Evolutionary conservation across 73 alveolate genomes (phyloP), one percentile per base, ranked within the genome.

Genomic region (Tetrahymena thermophila): DNA sequence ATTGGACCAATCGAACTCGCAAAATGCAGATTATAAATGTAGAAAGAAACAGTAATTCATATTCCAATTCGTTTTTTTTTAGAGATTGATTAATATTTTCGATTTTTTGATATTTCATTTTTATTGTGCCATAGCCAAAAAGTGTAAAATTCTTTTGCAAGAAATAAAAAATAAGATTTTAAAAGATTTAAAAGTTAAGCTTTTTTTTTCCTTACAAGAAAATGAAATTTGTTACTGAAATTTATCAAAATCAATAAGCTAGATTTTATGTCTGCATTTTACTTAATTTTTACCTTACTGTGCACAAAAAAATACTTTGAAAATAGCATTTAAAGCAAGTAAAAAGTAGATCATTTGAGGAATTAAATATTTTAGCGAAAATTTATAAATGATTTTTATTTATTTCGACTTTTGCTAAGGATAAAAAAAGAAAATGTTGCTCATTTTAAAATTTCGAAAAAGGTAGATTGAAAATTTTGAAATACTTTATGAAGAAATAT

Each of bases 1-100:
- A 35, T 94, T 34, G 83, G 97, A 9, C 97, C 98, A 4, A 96
- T 96, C 56, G 98, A 96, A 38, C 57, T 96, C n/a, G 96, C 96
- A 17, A 96, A 96, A 85, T 96, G 97, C 84, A 96, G 98, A 94
- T 96, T 96, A 19, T 71, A 96, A 56, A 96, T 96, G 94, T 89
- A 96, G 43, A 94, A 71, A 43, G 97, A 96, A 35, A 95, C 44
- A 56, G 89, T 71, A 71, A 71, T 71, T 71, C 0, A 13, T 23
- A 7, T 13, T 71, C 13, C 35, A 71, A 71, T 23, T 71, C 37
- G 5, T 25, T 25, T 19, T 15, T n/a, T 0, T 10, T 13, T 71
- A 0, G 0, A 25, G 13, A 56, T 4, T 71, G 14, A 56, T 56
- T 56, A 7, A 6, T 0, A 71, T 71, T 71, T 71, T n/a, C 89